Evolutionary conservation across 441 rosid species (phyloP).

Genomic region (Syzygium syzygioides): DNA sequence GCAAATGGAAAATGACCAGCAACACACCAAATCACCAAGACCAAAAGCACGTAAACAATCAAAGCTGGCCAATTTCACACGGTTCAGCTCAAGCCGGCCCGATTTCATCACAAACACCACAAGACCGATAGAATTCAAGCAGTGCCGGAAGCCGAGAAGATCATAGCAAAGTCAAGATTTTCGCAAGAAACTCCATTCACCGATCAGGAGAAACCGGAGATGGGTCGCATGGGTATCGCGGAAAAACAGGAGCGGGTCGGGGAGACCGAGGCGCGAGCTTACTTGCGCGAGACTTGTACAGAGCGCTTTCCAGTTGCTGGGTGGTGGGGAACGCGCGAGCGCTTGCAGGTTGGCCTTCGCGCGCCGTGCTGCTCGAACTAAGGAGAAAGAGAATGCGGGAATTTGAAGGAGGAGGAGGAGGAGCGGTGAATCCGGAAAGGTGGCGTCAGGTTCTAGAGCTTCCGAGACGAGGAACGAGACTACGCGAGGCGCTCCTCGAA

Average conservation of each 20-base stretch:
- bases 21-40: neutral
- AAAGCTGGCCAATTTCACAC: neutral
- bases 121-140: neutral
- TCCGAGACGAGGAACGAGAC: neutral
- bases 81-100: neutral
- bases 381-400: neutral
- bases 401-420: neutral
- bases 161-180: neutral
- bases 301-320: neutral
- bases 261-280: neutral
- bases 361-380: neutral
- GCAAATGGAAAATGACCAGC: neutral
- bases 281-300: neutral
- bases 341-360: neutral
- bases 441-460: conserved; percentile 1
- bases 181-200: neutral
- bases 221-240: neutral
- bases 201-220: neutral
- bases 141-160: neutral
- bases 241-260: neutral
- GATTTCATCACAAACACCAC: neutral
- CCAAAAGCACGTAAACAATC: neutral
- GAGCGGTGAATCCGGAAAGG: neutral
- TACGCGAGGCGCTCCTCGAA: neutral
- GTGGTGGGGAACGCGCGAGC: neutral